Percentiles rank a stretch among this genome's conserved stretches.
phyloP scores from a whole-genome alignment of 768 basidiomycete species.

The Auriculariales sp. region DNA sequence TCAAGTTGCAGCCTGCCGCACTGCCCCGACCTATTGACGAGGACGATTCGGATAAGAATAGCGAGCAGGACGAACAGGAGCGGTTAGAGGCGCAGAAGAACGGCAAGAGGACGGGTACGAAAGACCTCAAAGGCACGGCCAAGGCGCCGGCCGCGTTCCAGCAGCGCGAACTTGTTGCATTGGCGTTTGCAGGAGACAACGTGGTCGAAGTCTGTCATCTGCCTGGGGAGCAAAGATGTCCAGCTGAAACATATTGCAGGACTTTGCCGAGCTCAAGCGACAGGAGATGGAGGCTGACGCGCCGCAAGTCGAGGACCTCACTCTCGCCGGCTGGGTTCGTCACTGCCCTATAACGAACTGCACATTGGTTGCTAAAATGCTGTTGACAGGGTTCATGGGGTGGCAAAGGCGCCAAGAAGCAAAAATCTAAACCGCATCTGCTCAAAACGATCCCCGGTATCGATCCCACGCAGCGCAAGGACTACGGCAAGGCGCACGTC shows the following conservation, averaged over 20 bases:
- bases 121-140: too few species aligned
- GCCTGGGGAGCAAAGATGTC: not conserved
- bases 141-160: slow-evolving; percentile 47
- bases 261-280: slow-evolving; percentile 74
- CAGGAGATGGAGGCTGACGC: slow-evolving; percentile 78
- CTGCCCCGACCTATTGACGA: not conserved
- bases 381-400: slow-evolving; percentile 75
- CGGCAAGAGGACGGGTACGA: too few species aligned
- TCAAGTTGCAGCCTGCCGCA: slow-evolving; percentile 15
- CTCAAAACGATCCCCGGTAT: slow-evolving; percentile 77
- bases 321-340: slow-evolving; percentile 89
- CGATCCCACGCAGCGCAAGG: slow-evolving; percentile 63
- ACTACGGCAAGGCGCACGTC: slow-evolving; percentile 72
- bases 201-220: slow-evolving; percentile 59
- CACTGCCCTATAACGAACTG: not conserved
- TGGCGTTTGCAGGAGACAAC: slow-evolving; percentile 94
- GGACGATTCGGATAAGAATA: not conserved
- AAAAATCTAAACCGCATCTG: slow-evolving; percentile 48
- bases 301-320: slow-evolving; percentile 74
- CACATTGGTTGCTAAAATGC: slow-evolving; percentile 1
- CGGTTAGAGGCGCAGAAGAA: slow-evolving; percentile 15
- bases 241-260: slow-evolving; percentile 27
- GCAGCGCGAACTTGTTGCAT: slow-evolving; percentile 84
- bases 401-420: slow-evolving; percentile 53
- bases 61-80: slow-evolving; percentile 10